These are phyloP conservation scores for Myxozyma vanderwaltii DNA, from an alignment of 805 yeast genomes.

Conservation along the genomic window DNA sequence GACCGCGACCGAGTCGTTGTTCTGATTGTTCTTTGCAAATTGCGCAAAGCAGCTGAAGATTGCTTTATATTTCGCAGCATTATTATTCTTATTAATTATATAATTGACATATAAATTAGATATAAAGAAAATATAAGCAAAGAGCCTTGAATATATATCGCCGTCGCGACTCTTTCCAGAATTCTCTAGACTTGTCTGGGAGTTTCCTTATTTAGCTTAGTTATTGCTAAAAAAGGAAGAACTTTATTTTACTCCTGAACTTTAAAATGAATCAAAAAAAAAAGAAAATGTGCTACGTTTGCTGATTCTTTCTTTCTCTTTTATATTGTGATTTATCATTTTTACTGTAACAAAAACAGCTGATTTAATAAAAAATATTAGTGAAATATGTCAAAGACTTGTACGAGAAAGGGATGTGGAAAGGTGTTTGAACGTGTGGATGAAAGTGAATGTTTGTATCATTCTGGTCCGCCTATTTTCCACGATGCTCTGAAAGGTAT, in stretches of 20 bases:
- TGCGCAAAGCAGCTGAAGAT: background rate
- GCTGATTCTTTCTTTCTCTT: no score
- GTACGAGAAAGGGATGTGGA: conserved; percentile 32
- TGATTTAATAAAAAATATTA: no score
- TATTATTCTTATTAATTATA: background rate
- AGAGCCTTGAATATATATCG: no score
- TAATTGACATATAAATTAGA: no score
- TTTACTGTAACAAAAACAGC: no score
- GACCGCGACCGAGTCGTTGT: background rate
- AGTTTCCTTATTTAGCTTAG: background rate
- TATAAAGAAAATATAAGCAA: no score
- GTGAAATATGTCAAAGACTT: conserved; percentile 20
- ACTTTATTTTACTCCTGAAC: conserved; percentile 9
- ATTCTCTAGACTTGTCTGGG: background rate
- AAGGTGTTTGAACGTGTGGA: conserved; percentile 24
- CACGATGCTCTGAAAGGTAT: conserved; percentile 38
- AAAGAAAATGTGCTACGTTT: no score
- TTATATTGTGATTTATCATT: no score
- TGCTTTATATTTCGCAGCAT: conserved; percentile 4
- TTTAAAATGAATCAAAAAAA: no score
- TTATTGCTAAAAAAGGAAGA: background rate
- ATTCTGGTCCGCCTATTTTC: conserved; percentile 37
- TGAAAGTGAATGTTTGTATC: conserved; percentile 33
- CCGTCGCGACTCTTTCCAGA: background rate
- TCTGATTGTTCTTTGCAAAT: background rate